Evolutionary conservation across 805 yeast genomes (phyloP), one percentile per base, ranked within the genome.

Genomic region (Metschnikowia santaceciliae): DNA sequence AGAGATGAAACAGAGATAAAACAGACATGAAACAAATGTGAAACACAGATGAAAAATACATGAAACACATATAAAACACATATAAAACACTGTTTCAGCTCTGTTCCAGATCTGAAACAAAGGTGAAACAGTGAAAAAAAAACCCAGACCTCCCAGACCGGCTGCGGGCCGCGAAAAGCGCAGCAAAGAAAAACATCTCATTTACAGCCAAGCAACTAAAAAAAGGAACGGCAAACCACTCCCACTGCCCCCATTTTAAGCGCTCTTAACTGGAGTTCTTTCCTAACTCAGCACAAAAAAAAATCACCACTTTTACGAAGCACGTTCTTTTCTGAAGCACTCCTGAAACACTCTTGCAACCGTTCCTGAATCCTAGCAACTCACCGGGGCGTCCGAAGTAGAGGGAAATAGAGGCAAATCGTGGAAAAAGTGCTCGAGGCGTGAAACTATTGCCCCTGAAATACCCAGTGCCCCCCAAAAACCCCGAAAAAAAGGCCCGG

Each of bases 161-260:
- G 38, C 46, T 32, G 46, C 46, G 38, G 11, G 20, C 38, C 26
- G 46, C 46, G 45, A 11, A 15, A 32, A 14, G 37, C 46, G 46
- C 46, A 42, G 46, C 46, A 42, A 42, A 42, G 30, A 33, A 42
- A 40, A 23, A 26, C 43, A 40, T 15, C 34, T 22, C 37, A 33
- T 32, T 42, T 20, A 42, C 46, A 42, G 46, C 46, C 46, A 42
- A 42, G 46, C 46, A 42, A 42, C 20, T 34, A 42, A 42, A 42
- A 42, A 42, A 42, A 39, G 42, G 44, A 41, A 20, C 15, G 36
- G 26, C 45, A 32, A 17, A 1, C n/a, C 44, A 6, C 10, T 8
- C 11, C 30, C 30, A 26, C 30, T 26, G 30, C 11, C 30, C 30
- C 30, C 11, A 8, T 26, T 26, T 26, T 23, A 23, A 23, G 30